phyloP scores from a whole-genome alignment of 2,329 filamentous ascomycete species.

The Rutstroemia sp. region DNA sequence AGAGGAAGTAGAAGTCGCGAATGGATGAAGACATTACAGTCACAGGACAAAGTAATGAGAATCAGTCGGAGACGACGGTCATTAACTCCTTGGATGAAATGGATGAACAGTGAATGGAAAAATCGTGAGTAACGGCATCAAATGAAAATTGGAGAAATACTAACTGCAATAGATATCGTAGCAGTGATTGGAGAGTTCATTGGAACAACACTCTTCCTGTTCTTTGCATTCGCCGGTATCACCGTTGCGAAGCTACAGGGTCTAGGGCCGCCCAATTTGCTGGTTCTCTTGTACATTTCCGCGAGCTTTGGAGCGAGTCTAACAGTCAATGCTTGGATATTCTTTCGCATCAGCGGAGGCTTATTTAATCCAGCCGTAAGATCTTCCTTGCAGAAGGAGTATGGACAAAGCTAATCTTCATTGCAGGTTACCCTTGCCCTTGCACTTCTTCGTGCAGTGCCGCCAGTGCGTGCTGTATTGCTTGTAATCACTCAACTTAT shows the following conservation, averaged over 20 bases:
- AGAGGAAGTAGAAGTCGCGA: neutral
- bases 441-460: conserved; percentile 30
- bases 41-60: neutral
- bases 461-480: conserved; percentile 26
- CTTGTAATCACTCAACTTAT: conserved; percentile 31
- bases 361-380: conserved; percentile 41
- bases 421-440: conserved; percentile 30
- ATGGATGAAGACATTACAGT: conserved; percentile 4
- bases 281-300: conserved; percentile 33
- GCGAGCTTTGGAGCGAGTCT: conserved; percentile 32
- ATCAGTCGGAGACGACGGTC: neutral
- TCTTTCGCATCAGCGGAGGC: conserved; percentile 34
- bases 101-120: conserved; percentile 10
- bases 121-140: conserved; percentile 15
- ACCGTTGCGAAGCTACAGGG: conserved; percentile 17
- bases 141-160: neutral
- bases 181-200: conserved; percentile 25
- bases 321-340: conserved; percentile 47
- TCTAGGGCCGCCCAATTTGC: conserved; percentile 16
- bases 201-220: conserved; percentile 32
- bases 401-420: neutral
- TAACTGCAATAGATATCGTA: conserved; percentile 20
- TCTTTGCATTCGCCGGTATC: conserved; percentile 29
- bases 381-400: neutral
- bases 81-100: conserved; percentile 4